A percentile compares a stretch with the other conserved stretches of the same genome.
Evolutionary conservation across 2,329 filamentous ascomycete species (phyloP).

Genomic region (Ophiobolus disseminans): DNA sequence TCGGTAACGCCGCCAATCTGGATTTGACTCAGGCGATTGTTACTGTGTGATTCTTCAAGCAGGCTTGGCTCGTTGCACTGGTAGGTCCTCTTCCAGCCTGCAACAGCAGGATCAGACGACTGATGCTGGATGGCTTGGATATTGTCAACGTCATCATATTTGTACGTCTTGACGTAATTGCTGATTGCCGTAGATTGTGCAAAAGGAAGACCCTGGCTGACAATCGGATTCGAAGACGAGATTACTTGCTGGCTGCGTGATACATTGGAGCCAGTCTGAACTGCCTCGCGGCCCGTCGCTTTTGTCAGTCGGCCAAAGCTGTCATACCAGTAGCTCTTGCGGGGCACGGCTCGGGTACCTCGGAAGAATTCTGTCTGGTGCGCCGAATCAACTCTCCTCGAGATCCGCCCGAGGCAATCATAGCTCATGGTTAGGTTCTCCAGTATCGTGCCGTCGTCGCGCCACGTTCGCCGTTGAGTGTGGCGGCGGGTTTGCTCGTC

Average conservation of each 20-base stretch:
- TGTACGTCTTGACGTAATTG: neutral
- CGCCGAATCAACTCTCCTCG: neutral
- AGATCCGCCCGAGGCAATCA: neutral
- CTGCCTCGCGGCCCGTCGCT: slow-evolving; percentile 27
- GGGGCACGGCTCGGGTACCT: slow-evolving; percentile 1
- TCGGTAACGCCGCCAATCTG: neutral
- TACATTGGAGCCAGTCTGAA: slow-evolving; percentile 1
- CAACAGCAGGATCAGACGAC: neutral
- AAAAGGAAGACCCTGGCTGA: neutral
- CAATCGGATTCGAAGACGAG: neutral
- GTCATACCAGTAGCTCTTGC: slow-evolving; percentile 21
- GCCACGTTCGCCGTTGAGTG: neutral
- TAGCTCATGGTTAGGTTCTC: neutral
- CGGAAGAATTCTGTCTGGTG: slow-evolving; percentile 3
- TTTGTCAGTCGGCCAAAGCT: slow-evolving; percentile 17
- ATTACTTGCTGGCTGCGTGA: slow-evolving; percentile 1
- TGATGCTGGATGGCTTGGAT: slow-evolving; percentile 17
- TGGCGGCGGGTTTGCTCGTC: neutral
- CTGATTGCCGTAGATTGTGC: neutral
- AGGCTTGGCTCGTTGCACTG: slow-evolving; percentile 16
- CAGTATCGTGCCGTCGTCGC: neutral
- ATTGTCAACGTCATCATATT: slow-evolving; percentile 23
- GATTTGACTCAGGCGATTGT: slow-evolving; percentile 6
- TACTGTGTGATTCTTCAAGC: neutral
- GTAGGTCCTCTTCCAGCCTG: slow-evolving; percentile 21